These are phyloP conservation scores for Pseudognaphalium luteoalbum DNA, from an alignment of 129 eudicot genomes.

Conservation along the genomic window DNA sequence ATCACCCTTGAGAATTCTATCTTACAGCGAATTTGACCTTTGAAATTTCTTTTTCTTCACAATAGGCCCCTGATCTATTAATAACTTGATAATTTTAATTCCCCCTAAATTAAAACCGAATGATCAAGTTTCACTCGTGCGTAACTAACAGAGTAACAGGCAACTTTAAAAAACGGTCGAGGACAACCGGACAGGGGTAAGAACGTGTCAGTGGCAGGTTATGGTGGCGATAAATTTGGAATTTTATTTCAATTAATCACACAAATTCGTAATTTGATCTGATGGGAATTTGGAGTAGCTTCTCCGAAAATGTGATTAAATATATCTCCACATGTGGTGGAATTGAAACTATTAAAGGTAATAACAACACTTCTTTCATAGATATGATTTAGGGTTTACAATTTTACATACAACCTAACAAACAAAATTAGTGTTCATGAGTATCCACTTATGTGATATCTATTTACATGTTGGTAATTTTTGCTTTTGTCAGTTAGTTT, in stretches of 20 bases:
- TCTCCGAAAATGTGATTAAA: conserved; percentile 13
- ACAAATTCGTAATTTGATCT: neutral
- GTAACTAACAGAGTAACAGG: neutral
- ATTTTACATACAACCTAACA: neutral
- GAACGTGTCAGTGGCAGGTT: conserved; percentile 23
- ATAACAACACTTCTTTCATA: neutral
- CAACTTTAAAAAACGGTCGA: conserved; percentile 1
- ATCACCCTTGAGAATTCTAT: no score
- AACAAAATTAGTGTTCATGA: no score
- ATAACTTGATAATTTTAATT: no score
- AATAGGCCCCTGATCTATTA: no score
- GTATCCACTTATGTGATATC: no score
- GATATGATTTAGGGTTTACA: neutral
- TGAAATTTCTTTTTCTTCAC: no score
- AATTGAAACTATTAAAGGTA: conserved; percentile 4
- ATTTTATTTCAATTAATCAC: neutral
- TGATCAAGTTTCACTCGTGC: no score
- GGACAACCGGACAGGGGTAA: neutral
- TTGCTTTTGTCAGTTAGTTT: no score
- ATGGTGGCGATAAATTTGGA: conserved; percentile 17
- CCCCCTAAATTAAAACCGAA: no score
- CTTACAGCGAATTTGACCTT: no score
- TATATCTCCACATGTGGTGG: conserved; percentile 24
- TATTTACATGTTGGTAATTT: no score
- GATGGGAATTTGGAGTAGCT: conserved; percentile 30